Base-by-base conservation (phyloP, 1,139 yeast species). In the Geotrichum fermentans region DNA sequence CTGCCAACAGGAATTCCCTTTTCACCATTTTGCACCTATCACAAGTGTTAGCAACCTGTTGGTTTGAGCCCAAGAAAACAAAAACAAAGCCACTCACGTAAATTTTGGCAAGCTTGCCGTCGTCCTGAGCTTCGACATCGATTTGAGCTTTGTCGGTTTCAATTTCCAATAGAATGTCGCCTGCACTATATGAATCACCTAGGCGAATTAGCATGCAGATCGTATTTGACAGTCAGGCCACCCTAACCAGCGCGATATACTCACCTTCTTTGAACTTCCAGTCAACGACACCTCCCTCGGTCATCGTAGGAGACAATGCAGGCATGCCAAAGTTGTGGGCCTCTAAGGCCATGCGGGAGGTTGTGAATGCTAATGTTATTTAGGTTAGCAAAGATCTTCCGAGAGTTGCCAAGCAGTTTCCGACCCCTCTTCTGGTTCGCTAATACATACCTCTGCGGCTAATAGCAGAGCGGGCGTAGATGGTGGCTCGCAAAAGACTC, bases 291-390 rank as follows among this genome's bases (percentile, higher is more conserved):
- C 96, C 96, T 41, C 98, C 98, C 64, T 83, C 89, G 26, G 92
- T 88, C 98, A 92, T 92, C 18, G 98, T 92, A 36, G 98, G 98
- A 6, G 97, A 89, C 97, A 92, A 87, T 24, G 98, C 97, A 3
- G 98, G 98, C 97, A 92, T 92, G 50, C 74, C 80, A 68, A 85
- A 87, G 50, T 82, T 72, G 33, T 79, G 67, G 1, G 87, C 90
- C 21, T 60, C 69, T 29, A 52, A 41, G 32, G 34, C 13, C 8
- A 35, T 6, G 13, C 44, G 22, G 14, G 45, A 26, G 7, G 49
- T 40, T 2, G 45, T 33, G 26, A 45, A 45, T 4, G 40, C 49
- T 45, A 26, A 14, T 13, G 14, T 28, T 4, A 10, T 11, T 4
- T 10, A n/a, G n/a, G 37, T 41, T 41, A 41, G 34, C 43, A 26